Evolutionary conservation across 2,329 filamentous ascomycete species (phyloP), one percentile per base, ranked within the genome.

Genomic region (Aureobasidium sp.): DNA sequence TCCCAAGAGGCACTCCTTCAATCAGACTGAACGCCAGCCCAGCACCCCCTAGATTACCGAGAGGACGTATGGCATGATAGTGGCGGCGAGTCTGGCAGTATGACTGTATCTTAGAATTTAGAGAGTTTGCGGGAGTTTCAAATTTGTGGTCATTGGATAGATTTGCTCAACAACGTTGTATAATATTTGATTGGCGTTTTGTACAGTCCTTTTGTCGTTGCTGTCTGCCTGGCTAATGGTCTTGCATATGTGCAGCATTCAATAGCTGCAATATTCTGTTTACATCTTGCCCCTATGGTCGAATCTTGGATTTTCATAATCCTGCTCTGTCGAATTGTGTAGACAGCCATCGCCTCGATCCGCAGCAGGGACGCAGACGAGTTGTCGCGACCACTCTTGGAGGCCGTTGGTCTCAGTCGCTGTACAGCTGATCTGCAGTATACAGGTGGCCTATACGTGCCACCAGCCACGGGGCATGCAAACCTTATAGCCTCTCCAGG

Each of bases 11-110:
- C 4, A 51, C 46, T 9, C 57, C 57, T 29, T 39, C 42, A 7
- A 51, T 41, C 15, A 60, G 23, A 23, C 26, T 60, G 15, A 29
- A 5, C 4, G 34, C 57, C 6, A 60, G 46, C 17, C 46, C 57
- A 5, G 57, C 17, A 26, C 57, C 57, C 42, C 57, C 57, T 26
- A 50, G 44, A n/a, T 26, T 60, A 17, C 57, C 57, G 10, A 60
- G 57, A 42, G 57, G 57, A 34, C 44, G 57, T 2, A 60, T 60
- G 57, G 57, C 32, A 47, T 50, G 26, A 17, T 59, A 12, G 12
- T 32, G 5, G 20, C 17, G 23, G 20, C 27, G 3, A 13, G 4
- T 5, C 13, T 39, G 34, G 20, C 17, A 10, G 12, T 51, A 6
- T 34, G 5, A 15, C 9, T 10, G 4, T n/a, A 32, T 10, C 27